Conservation (phyloP, 441 rosid genomes). For the Gossypium laxum region DNA sequence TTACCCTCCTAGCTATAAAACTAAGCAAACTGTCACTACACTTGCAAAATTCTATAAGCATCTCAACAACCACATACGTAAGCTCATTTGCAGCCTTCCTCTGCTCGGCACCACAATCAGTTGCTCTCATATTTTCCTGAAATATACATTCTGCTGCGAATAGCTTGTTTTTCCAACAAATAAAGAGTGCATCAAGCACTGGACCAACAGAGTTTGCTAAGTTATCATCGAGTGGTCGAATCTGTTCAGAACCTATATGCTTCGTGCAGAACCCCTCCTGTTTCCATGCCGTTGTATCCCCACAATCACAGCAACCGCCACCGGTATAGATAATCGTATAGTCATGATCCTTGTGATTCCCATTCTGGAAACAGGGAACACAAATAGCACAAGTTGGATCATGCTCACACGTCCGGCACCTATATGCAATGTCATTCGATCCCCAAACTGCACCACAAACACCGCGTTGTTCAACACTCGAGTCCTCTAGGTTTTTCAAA, state of each 20-base stretch:
- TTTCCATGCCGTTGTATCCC: conserved; percentile 95
- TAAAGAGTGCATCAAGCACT: conserved; percentile 60
- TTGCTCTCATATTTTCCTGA: conserved; percentile 32
- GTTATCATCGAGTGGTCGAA: conserved; percentile 71
- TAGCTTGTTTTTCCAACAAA: conserved; percentile 63
- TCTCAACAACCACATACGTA: conserved; percentile 59
- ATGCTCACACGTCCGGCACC: conserved; percentile 77
- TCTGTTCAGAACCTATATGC: conserved; percentile 92
- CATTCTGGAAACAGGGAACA: conserved; percentile 83
- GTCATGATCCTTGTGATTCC: conserved; percentile 73
- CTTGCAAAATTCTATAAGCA: conserved; percentile 73
- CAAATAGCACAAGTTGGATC: conserved; percentile 97
- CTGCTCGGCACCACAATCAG: conserved; percentile 22
- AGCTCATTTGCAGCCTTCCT: conserved; percentile 58
- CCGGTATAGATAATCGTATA: conserved; percentile 76
- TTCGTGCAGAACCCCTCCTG: conserved; percentile 83
- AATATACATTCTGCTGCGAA: conserved; percentile 32
- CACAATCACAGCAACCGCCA: conserved; percentile 99
- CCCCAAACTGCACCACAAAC: conserved; percentile 99
- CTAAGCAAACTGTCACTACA: conserved; percentile 89
- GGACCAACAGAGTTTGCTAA: conserved; percentile 62
- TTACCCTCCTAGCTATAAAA: conserved; percentile 64
- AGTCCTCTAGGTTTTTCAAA: conserved; percentile 39
- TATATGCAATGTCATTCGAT: conserved; percentile 71
- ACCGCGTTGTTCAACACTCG: conserved; percentile 57